These are phyloP conservation scores for Isabelozyma rhagii DNA, from an alignment of 805 yeast genomes.

Conservation along the genomic window DNA sequence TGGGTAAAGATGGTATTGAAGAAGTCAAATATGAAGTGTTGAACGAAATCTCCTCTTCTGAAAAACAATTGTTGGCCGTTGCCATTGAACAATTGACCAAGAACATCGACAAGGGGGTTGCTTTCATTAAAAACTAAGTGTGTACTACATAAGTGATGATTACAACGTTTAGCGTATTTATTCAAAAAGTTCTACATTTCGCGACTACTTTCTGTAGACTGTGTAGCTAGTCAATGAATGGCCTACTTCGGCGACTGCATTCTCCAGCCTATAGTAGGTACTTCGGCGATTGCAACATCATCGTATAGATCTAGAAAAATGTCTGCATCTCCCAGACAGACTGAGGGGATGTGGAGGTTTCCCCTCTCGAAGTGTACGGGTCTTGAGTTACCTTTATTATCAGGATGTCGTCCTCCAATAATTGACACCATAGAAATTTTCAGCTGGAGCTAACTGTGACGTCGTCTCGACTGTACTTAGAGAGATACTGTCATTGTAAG, in stretches of 20 bases:
- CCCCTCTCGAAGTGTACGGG: not conserved
- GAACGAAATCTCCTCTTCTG: constrained; percentile 46
- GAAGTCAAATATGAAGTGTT: constrained; percentile 55
- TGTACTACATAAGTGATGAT: no score
- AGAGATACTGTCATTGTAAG: no score
- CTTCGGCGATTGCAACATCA: no score
- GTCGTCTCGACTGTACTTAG: no score
- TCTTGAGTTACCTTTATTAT: not conserved
- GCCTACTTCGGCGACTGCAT: no score
- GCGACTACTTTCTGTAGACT: no score
- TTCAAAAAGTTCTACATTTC: not conserved
- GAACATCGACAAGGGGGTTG: constrained; percentile 59
- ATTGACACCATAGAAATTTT: no score
- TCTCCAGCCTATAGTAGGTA: no score
- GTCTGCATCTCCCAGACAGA: no score
- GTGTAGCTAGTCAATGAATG: no score
- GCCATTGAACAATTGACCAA: constrained; percentile 53
- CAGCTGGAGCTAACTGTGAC: no score
- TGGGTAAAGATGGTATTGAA: constrained; percentile 53
- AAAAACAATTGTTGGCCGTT: constrained; percentile 51
- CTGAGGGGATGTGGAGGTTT: not conserved
- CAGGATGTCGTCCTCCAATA: not conserved
- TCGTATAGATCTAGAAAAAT: no score
- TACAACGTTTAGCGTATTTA: not conserved
- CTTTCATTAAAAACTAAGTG: constrained; percentile 33